These are phyloP conservation scores for Kazachstania bromeliacearum DNA, from an alignment of 805 yeast species.

Conservation along the genomic window DNA sequence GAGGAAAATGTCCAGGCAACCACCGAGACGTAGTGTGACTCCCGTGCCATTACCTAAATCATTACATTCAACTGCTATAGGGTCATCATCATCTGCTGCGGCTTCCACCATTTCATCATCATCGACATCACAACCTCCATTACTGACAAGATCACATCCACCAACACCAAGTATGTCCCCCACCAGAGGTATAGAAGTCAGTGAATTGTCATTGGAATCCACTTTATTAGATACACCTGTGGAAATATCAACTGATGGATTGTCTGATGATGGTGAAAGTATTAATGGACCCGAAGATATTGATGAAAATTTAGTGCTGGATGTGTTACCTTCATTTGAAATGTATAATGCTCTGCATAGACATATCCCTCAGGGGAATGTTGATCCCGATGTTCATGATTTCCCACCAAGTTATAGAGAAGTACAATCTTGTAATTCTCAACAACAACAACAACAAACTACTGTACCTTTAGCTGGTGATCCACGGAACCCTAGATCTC, in stretches of 20 bases:
- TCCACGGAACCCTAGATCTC: not conserved
- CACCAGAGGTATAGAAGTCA: conserved; percentile 4
- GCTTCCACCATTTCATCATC: too few species aligned
- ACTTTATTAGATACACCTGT: too few species aligned
- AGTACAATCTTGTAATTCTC: too few species aligned
- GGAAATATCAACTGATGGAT: too few species aligned
- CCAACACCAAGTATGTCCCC: conserved; percentile 2
- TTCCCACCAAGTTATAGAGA: conserved; percentile 13
- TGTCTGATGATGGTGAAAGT: too few species aligned
- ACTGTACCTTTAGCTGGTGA: not conserved
- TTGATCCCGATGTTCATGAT: conserved; percentile 14
- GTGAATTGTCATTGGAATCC: not conserved
- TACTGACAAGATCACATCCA: too few species aligned
- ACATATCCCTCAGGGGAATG: conserved; percentile 18
- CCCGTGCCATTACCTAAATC: conserved; percentile 2
- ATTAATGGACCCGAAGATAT: not conserved
- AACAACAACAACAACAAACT: not conserved
- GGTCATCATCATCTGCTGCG: too few species aligned
- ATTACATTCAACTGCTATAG: not conserved
- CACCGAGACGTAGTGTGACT: not conserved
- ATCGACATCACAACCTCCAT: too few species aligned
- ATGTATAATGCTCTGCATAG: conserved; percentile 22
- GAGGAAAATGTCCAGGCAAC: too few species aligned
- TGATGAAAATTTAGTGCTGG: conserved; percentile 11
- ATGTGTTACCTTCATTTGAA: conserved; percentile 22